These are phyloP conservation scores for Nakataea oryzae DNA, from an alignment of 2,329 filamentous ascomycete genomes.

Conservation along the genomic window DNA sequence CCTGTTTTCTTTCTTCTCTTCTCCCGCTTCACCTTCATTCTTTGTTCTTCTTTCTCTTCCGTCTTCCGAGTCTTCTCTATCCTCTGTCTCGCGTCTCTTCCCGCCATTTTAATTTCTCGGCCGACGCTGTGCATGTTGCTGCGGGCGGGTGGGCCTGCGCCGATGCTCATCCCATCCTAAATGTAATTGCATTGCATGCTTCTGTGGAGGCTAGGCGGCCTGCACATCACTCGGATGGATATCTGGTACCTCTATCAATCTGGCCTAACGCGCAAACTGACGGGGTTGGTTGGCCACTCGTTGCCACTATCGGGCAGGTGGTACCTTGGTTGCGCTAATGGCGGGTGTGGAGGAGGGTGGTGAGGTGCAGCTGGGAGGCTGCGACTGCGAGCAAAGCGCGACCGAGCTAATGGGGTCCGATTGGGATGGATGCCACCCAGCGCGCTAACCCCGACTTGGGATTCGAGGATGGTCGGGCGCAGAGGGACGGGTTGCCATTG, in stretches of 20 bases:
- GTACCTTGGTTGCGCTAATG: background rate
- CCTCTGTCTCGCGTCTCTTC: too few relatives aligned
- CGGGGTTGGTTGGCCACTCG: background rate
- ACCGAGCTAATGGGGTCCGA: background rate
- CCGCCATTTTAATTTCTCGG: background rate
- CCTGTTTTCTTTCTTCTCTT: too few relatives aligned
- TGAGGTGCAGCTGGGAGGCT: background rate
- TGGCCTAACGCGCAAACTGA: too few relatives aligned
- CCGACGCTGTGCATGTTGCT: background rate
- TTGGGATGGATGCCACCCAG: background rate
- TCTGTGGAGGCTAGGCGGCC: background rate
- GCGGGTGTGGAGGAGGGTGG: background rate
- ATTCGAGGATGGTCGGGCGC: background rate
- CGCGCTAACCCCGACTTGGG: background rate
- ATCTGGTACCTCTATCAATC: background rate
- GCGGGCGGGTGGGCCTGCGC: too few relatives aligned
- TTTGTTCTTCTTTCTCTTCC: background rate
- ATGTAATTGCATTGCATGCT: background rate
- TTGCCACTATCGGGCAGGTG: too few relatives aligned
- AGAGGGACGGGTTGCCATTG: background rate
- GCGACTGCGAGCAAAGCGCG: background rate
- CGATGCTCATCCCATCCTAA: background rate
- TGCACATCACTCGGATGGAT: background rate
- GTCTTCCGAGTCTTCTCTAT: background rate
- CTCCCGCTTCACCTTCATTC: too few relatives aligned